Evolutionary conservation across 805 yeast species (phyloP).

Genomic region (Wickerhamiella domercqiae): DNA sequence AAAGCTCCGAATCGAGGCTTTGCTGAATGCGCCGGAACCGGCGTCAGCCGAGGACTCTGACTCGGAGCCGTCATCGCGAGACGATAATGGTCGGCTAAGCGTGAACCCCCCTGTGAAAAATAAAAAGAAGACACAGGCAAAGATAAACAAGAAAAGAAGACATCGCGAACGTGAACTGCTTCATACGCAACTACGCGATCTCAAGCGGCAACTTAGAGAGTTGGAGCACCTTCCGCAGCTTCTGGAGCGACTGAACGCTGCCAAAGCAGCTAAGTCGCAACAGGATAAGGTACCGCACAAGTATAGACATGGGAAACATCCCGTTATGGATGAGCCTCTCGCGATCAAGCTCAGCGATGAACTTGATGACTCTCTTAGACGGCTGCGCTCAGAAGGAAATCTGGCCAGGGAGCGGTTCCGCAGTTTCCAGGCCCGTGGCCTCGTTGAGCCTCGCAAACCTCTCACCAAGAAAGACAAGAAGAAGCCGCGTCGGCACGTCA

Average conservation of each 20-base stretch:
- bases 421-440: constrained; percentile 69
- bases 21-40: constrained; percentile 11
- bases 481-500: constrained; percentile 55
- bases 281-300: constrained; percentile 17
- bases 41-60: constrained; percentile 20
- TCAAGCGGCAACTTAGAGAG: constrained; percentile 47
- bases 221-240: constrained; percentile 22
- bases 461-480: constrained; percentile 37
- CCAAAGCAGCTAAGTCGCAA: constrained; percentile 3
- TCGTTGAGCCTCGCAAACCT: constrained; percentile 70
- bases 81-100: constrained; percentile 29
- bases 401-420: constrained; percentile 68
- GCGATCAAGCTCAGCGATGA: constrained; percentile 84
- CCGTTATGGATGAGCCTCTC: constrained; percentile 33
- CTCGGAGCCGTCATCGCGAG: constrained; percentile 1
- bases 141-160: constrained; percentile 57
- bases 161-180: constrained; percentile 34
- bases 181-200: constrained; percentile 38
- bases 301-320: constrained; percentile 32
- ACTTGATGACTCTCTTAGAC: constrained; percentile 68
- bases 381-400: constrained; percentile 82
- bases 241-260: background rate
- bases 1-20: constrained; percentile 42
- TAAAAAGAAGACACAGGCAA: constrained; percentile 61
- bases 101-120: constrained; percentile 52